Evolutionary conservation across 345 rosid species (phyloP).

Genomic region (Boechera retrofracta): DNA sequence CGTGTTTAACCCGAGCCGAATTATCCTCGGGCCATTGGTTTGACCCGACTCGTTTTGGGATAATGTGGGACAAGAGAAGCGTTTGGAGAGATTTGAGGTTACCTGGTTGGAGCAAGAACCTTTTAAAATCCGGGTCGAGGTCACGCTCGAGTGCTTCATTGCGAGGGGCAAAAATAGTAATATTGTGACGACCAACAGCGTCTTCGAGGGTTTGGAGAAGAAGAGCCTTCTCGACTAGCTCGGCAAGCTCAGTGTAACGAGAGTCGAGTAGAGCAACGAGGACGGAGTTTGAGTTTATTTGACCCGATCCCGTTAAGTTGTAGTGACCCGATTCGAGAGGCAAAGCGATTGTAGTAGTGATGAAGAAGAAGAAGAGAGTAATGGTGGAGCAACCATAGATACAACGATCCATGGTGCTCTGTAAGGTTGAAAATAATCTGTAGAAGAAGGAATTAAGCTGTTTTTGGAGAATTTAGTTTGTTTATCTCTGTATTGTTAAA

Average conservation of each 20-base stretch:
- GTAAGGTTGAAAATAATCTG: constrained; percentile 18
- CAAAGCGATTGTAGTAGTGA: constrained; percentile 1
- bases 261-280: constrained; percentile 86
- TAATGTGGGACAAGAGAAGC: constrained; percentile 65
- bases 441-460: background rate
- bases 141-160: constrained; percentile 80
- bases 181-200: constrained; percentile 63
- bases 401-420: constrained; percentile 47
- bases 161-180: constrained; percentile 79
- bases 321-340: constrained; percentile 25
- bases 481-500: constrained; percentile 16
- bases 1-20: constrained; percentile 44
- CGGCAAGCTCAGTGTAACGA: constrained; percentile 78
- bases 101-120: constrained; percentile 82
- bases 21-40: constrained; percentile 47
- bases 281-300: constrained; percentile 78
- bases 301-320: constrained; percentile 48
- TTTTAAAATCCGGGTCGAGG: constrained; percentile 77
- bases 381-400: constrained; percentile 47
- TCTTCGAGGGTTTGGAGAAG: constrained; percentile 71
- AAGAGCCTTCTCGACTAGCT: constrained; percentile 77
- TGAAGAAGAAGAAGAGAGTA: constrained; percentile 12
- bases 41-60: constrained; percentile 56
- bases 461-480: background rate
- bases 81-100: constrained; percentile 71